Conservation (phyloP, 148 eudicot species). For the Cornus kousa region DNA sequence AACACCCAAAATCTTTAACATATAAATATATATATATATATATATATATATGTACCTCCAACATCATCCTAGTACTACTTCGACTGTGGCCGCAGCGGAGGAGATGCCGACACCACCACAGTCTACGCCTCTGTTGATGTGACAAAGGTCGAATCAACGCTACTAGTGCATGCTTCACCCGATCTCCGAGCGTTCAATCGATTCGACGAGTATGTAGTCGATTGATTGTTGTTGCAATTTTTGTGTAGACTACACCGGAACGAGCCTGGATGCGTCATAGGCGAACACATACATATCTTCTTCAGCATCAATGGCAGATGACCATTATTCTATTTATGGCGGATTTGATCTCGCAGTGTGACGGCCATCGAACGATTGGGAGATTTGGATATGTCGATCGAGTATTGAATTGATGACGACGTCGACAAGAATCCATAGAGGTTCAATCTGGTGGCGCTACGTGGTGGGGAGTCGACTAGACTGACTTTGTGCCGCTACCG, state of each 20-base stretch:
- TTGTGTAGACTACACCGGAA: constrained; percentile 19
- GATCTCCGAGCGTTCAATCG: constrained; percentile 21
- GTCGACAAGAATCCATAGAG: constrained; percentile 24
- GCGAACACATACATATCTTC: constrained; percentile 26
- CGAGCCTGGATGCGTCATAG: constrained; percentile 21
- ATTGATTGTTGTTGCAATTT: not conserved
- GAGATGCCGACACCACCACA: too few relatives aligned
- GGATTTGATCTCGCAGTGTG: constrained; percentile 21
- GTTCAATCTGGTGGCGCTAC: not conserved
- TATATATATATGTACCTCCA: too few relatives aligned
- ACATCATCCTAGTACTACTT: too few relatives aligned
- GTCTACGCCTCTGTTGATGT: constrained; percentile 19
- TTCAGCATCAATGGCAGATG: constrained; percentile 3
- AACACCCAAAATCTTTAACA: too few relatives aligned
- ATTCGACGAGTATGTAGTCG: constrained; percentile 10
- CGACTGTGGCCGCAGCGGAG: too few relatives aligned
- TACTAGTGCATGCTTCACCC: constrained; percentile 17
- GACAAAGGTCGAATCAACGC: constrained; percentile 25
- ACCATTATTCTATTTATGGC: constrained; percentile 12
- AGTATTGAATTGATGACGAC: constrained; percentile 24
- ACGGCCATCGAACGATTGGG: constrained; percentile 30
- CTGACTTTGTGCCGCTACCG: too few relatives aligned
- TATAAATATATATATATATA: too few relatives aligned
- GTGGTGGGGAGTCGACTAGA: too few relatives aligned
- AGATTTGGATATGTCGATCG: constrained; percentile 30